Evolutionary conservation across 805 yeast species (phyloP), one percentile per base, ranked within the genome.

Genomic region (Myxozyma lipomycoides): DNA sequence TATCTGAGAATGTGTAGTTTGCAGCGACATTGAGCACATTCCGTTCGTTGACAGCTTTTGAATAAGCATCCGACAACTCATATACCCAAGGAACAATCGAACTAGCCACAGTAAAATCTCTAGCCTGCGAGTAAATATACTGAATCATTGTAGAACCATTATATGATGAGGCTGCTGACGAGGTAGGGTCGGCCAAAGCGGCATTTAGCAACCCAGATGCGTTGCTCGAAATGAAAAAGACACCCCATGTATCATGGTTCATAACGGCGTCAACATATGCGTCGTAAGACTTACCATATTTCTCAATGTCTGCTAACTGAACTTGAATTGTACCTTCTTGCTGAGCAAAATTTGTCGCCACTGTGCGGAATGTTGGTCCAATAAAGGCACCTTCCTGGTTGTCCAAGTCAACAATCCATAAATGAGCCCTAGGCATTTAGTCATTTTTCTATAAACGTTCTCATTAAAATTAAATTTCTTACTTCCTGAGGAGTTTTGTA

Each of bases 171-270:
- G 38, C 38, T 1, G 67, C 38, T 15, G 36, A 21, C 15, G 46
- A n/a, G 4, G 42, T 23, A 1, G 72, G 73, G 15, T 52, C 48
- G 26, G 59, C 52, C n/a, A 81, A 64, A 2, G 81, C 81, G 19
- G 67, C 58, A 23, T 62, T 52, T 21, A 73, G 63, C 34, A 70
- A 62, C 22, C 59, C 59, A 3, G 81, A 71, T 0, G 84, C 78
- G 59, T 78, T 74, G 12, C 73, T 66, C 19, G 64, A 60, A 30
- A 84, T 77, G 55, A 79, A 77, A 32, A 83, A 67, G 0, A 83
- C 77, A 22, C 77, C 74, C 93, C 91, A 85, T 60, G 74, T 82
- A 17, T 75, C 61, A 64, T 81, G 48, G 12, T 36, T 78, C 46
- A 75, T 76, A 59, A 77, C 80, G 46, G 67, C 67, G 28, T 73